Conservation (phyloP, 1,284 basidiomycete genomes). For the Volvariella surrecta region DNA sequence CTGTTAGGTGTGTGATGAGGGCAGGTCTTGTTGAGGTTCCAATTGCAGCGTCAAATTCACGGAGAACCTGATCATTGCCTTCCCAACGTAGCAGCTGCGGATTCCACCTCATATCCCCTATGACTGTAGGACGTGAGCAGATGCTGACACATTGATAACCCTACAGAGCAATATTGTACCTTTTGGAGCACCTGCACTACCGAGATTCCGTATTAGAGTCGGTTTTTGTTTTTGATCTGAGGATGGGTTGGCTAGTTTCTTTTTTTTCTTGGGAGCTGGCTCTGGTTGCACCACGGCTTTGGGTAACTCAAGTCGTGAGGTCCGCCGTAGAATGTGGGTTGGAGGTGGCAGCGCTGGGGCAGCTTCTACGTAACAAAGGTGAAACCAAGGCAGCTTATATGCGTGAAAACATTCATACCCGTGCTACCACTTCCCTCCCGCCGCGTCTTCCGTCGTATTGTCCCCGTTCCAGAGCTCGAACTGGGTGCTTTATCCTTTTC, state of each 20-base stretch:
- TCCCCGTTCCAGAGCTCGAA: conserved; percentile 20
- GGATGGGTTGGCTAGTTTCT: conserved; percentile 38
- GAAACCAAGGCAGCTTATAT: neutral
- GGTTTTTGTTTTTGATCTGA: conserved; percentile 54
- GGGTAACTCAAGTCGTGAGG: conserved; percentile 33
- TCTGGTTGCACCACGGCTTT: conserved; percentile 21
- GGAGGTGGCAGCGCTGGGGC: conserved; percentile 17
- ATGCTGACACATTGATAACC: conserved; percentile 6
- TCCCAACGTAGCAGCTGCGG: conserved; percentile 86
- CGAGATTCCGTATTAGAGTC: conserved; percentile 82
- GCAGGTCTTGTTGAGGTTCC: conserved; percentile 87
- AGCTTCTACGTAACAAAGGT: conserved; percentile 13
- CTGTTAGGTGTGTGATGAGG: conserved; percentile 86
- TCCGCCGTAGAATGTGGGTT: conserved; percentile 25
- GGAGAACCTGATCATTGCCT: conserved; percentile 86
- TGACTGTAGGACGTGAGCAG: conserved; percentile 43
- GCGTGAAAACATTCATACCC: conserved; percentile 13
- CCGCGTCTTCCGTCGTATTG: conserved; percentile 44
- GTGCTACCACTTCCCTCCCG: conserved; percentile 35
- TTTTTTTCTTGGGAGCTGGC: conserved; percentile 40
- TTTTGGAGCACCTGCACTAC: conserved; percentile 64
- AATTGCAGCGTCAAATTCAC: conserved; percentile 82
- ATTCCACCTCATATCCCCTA: conserved; percentile 98
- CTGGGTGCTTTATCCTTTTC: conserved; percentile 20
- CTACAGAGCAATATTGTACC: conserved; percentile 37